These are phyloP conservation scores for Tetrapisispora namnaoensis DNA, from an alignment of 805 yeast genomes.

Conservation along the genomic window DNA sequence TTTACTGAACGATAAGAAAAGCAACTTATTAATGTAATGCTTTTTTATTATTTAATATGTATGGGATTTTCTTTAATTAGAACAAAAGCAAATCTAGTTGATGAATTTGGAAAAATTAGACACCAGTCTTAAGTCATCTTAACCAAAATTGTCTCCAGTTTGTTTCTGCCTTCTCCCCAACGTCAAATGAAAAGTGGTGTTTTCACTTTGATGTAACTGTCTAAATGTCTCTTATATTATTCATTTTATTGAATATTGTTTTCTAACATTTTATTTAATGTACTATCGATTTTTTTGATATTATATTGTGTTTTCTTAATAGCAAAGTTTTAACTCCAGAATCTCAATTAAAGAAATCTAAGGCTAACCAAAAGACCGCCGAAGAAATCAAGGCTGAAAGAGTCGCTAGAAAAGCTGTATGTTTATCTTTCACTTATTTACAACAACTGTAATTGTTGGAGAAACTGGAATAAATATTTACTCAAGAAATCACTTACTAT, in stretches of 20 bases:
- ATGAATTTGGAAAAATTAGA: slow-evolving; percentile 2
- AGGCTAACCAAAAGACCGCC: slow-evolving; percentile 67
- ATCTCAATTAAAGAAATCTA: slow-evolving; percentile 73
- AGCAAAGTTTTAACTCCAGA: slow-evolving; percentile 56
- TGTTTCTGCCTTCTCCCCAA: slow-evolving; percentile 30
- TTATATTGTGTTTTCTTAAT: slow-evolving; percentile 7
- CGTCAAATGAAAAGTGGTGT: slow-evolving; percentile 34
- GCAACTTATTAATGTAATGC: not conserved
- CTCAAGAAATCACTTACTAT: not conserved
- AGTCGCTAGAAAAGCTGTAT: slow-evolving; percentile 70
- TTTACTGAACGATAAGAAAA: not conserved
- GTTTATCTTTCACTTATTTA: slow-evolving; percentile 32
- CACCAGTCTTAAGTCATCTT: slow-evolving; percentile 7
- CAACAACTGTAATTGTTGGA: not conserved
- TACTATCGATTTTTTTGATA: slow-evolving; percentile 8
- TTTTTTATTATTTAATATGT: not conserved
- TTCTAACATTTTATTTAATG: not conserved
- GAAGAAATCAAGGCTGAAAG: slow-evolving; percentile 74
- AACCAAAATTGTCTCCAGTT: slow-evolving; percentile 14
- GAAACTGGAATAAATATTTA: not conserved
- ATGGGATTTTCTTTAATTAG: slow-evolving; percentile 6
- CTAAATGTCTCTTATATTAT: slow-evolving; percentile 8
- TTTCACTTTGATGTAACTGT: slow-evolving; percentile 32
- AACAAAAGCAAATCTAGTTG: slow-evolving; percentile 23
- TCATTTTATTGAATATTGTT: not conserved